Conservation (phyloP, 768 basidiomycete species). For the Lactarius tabidus region DNA sequence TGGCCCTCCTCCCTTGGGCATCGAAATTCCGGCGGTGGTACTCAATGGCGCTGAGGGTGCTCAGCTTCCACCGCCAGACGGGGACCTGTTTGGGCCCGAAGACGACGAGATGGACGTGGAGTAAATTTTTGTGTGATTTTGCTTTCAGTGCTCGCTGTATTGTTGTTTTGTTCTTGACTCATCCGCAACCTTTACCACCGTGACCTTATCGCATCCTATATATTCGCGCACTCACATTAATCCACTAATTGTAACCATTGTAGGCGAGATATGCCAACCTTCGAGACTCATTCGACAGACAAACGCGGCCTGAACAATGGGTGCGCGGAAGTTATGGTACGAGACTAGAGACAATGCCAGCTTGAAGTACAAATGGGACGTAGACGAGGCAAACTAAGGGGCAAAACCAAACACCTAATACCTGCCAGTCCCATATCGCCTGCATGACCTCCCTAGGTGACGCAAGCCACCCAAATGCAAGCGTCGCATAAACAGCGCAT, state of each 20-base stretch:
- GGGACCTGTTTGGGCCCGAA: constrained; percentile 24
- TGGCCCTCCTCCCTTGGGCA: constrained; percentile 12
- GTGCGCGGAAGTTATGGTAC: background rate
- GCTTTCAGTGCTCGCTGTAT: background rate
- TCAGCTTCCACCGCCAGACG: constrained; percentile 17
- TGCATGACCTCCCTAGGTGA: constrained; percentile 43
- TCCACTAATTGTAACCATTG: background rate
- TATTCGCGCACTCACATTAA: background rate
- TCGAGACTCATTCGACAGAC: background rate
- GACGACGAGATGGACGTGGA: constrained; percentile 32
- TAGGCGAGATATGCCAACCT: background rate
- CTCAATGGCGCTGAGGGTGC: constrained; percentile 18
- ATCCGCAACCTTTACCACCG: background rate
- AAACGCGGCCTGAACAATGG: background rate
- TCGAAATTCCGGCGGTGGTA: constrained; percentile 16
- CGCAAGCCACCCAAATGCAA: constrained; percentile 60
- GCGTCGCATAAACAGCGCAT: constrained; percentile 40
- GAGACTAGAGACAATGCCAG: constrained; percentile 49
- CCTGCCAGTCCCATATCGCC: constrained; percentile 72
- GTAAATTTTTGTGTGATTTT: constrained; percentile 11
- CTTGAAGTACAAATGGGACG: constrained; percentile 68
- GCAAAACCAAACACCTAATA: constrained; percentile 77
- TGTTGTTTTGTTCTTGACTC: background rate
- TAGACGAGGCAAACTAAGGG: constrained; percentile 82
- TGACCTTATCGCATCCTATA: background rate